These are phyloP conservation scores for Aspergillus novofumigatus DNA, from an alignment of 2,329 filamentous ascomycete genomes.

Conservation along the genomic window DNA sequence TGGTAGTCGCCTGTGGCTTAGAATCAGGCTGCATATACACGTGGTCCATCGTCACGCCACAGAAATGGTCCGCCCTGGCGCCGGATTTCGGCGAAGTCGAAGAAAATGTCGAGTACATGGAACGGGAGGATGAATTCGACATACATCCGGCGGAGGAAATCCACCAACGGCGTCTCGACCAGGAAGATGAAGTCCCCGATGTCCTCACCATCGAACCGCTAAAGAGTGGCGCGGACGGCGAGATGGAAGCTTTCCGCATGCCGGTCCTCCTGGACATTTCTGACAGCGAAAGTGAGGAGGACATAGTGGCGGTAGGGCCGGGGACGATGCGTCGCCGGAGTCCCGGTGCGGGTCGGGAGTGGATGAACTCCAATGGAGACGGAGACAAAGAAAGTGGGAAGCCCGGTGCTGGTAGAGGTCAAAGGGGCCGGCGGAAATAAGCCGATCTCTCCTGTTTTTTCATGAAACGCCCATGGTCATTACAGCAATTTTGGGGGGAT, in stretches of 20 bases:
- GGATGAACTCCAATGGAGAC: slow-evolving; percentile 48
- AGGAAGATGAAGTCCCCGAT: slow-evolving; percentile 91
- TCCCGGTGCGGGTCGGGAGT: slow-evolving; percentile 67
- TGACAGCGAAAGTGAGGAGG: slow-evolving; percentile 93
- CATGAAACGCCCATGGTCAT: not conserved
- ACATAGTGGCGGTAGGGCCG: slow-evolving; percentile 62
- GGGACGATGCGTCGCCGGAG: slow-evolving; percentile 87
- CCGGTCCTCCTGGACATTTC: slow-evolving; percentile 89
- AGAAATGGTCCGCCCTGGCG: slow-evolving; percentile 94
- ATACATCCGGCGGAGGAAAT: slow-evolving; percentile 94
- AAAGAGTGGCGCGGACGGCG: slow-evolving; percentile 55
- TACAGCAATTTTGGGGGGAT: not conserved
- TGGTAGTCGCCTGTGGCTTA: slow-evolving; percentile 85
- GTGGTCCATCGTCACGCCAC: slow-evolving; percentile 91
- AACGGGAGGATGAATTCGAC: slow-evolving; percentile 95
- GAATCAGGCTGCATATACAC: slow-evolving; percentile 93
- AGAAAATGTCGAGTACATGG: slow-evolving; percentile 95
- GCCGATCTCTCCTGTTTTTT: not conserved
- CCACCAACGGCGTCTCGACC: slow-evolving; percentile 81
- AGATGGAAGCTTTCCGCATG: slow-evolving; percentile 72
- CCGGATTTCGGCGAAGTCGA: slow-evolving; percentile 97
- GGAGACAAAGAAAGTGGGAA: slow-evolving; percentile 24
- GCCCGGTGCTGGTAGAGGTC: slow-evolving; percentile 20
- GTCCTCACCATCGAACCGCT: slow-evolving; percentile 72
- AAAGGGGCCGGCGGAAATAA: slow-evolving; percentile 31